A percentile compares a stretch with the other conserved stretches of the same genome.
Evolutionary conservation across 768 basidiomycete species (phyloP).

Genomic region (Lentinula sp.): DNA sequence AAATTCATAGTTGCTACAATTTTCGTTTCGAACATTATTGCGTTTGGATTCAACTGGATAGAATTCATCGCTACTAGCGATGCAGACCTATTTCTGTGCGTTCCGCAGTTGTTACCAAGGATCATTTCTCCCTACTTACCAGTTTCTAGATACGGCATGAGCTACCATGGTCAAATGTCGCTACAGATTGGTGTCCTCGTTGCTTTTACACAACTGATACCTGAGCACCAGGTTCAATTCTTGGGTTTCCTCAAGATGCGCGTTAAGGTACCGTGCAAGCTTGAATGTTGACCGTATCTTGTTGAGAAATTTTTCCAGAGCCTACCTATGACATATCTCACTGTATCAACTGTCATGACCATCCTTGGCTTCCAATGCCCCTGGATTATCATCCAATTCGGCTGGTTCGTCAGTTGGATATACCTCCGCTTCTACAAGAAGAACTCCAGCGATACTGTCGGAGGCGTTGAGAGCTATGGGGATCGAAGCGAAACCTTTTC

Average conservation of each 20-base stretch:
- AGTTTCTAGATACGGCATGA: constrained; percentile 68
- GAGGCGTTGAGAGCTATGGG: constrained; percentile 70
- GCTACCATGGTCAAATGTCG: constrained; percentile 90
- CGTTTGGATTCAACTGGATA: constrained; percentile 84
- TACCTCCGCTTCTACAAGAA: constrained; percentile 98
- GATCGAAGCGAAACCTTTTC: constrained; percentile 97
- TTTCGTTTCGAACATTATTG: constrained; percentile 81
- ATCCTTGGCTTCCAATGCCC: constrained; percentile 83
- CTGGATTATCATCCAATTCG: constrained; percentile 94
- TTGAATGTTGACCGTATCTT: not conserved
- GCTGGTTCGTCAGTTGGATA: constrained; percentile 95
- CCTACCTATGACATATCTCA: constrained; percentile 91
- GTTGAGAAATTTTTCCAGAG: constrained; percentile 39
- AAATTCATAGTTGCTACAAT: constrained; percentile 83
- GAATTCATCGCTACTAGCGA: constrained; percentile 67
- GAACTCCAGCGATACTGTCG: constrained; percentile 57
- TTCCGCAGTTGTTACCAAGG: constrained; percentile 4
- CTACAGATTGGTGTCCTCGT: constrained; percentile 86
- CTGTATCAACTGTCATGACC: constrained; percentile 81
- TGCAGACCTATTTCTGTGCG: constrained; percentile 75
- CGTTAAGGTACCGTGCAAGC: constrained; percentile 65
- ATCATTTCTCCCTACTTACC: not conserved
- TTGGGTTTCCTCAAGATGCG: constrained; percentile 78
- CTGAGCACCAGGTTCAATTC: constrained; percentile 95
- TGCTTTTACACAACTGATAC: constrained; percentile 96